These are phyloP conservation scores for Phytophthora pistaciae DNA, from an alignment of 352 stramenopile genomes.

Conservation along the genomic window DNA sequence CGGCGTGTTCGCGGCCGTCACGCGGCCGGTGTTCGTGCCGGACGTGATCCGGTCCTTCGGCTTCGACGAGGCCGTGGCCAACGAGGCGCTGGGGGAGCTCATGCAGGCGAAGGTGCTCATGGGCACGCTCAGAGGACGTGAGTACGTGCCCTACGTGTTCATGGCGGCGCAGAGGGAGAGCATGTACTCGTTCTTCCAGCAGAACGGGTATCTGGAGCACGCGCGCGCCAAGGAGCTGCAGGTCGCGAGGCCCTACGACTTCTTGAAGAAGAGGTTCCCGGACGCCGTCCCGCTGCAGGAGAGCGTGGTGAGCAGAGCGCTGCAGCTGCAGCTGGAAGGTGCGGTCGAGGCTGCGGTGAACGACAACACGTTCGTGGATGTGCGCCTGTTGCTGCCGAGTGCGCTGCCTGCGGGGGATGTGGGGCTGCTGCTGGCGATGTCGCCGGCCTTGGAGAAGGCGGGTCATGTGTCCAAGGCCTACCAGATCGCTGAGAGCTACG, in stretches of 20 bases:
- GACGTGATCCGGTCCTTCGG: constrained; percentile 63
- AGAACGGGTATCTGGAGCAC: constrained; percentile 85
- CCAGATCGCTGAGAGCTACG: constrained; percentile 68
- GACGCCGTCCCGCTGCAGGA: constrained; percentile 74
- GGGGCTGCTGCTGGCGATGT: constrained; percentile 60
- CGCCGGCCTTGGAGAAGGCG: constrained; percentile 37
- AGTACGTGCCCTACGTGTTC: constrained; percentile 87
- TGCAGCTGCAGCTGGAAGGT: constrained; percentile 77
- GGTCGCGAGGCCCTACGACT: constrained; percentile 74
- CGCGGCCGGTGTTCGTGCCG: constrained; percentile 73
- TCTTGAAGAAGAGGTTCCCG: constrained; percentile 74
- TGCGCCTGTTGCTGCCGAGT: constrained; percentile 67
- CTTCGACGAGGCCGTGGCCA: constrained; percentile 75
- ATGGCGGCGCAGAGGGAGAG: constrained; percentile 75
- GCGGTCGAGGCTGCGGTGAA: constrained; percentile 76
- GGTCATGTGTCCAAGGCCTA: constrained; percentile 40
- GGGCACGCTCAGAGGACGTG: constrained; percentile 69
- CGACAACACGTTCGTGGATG: constrained; percentile 74
- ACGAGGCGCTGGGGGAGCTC: constrained; percentile 67
- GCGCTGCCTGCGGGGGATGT: constrained; percentile 57
- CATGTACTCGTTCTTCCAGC: constrained; percentile 89
- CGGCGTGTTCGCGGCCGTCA: constrained; percentile 71
- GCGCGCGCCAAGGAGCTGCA: constrained; percentile 65
- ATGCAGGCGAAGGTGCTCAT: constrained; percentile 62
- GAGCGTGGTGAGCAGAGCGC: constrained; percentile 65